Evolutionary conservation across 2,329 filamentous ascomycete species (phyloP).

Genomic region (Diaporthe vaccinii): DNA sequence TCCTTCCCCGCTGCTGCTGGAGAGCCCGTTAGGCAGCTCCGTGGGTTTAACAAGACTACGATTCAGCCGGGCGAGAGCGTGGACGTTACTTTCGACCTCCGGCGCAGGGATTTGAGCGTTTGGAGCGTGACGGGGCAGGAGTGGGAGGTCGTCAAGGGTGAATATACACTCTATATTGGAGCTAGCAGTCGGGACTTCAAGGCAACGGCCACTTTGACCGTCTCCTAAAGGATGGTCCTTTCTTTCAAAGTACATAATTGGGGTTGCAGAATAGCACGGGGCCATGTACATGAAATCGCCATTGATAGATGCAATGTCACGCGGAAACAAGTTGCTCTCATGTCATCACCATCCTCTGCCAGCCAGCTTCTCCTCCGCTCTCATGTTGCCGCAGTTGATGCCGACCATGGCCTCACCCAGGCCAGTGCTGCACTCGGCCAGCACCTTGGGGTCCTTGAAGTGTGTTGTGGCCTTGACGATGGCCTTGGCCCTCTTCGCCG

Average conservation of each 20-base stretch:
- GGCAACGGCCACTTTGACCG: not conserved
- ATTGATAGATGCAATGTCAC: not conserved
- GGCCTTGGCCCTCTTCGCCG: constrained; percentile 89
- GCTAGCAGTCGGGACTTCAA: constrained; percentile 7
- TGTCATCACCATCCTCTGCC: constrained; percentile 82
- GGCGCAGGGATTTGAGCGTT: constrained; percentile 73
- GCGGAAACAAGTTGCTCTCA: not conserved
- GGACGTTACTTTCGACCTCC: constrained; percentile 66
- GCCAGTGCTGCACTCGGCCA: constrained; percentile 89
- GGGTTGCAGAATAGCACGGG: not conserved
- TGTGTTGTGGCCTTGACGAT: constrained; percentile 96
- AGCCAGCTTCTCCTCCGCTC: constrained; percentile 84
- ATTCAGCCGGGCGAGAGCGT: constrained; percentile 60
- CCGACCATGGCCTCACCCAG: constrained; percentile 99
- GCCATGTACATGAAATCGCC: not conserved
- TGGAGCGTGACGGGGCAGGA: constrained; percentile 74
- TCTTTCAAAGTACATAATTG: not conserved
- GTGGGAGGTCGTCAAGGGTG: constrained; percentile 67
- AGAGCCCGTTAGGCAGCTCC: constrained; percentile 68
- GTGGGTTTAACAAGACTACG: constrained; percentile 74
- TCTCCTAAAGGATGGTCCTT: not conserved
- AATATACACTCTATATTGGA: constrained; percentile 61
- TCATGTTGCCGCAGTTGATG: constrained; percentile 86
- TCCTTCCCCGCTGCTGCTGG: constrained; percentile 56
- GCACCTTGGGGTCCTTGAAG: constrained; percentile 84